Conservation (phyloP, 805 yeast species). For the Metschnikowia corniflorae region DNA sequence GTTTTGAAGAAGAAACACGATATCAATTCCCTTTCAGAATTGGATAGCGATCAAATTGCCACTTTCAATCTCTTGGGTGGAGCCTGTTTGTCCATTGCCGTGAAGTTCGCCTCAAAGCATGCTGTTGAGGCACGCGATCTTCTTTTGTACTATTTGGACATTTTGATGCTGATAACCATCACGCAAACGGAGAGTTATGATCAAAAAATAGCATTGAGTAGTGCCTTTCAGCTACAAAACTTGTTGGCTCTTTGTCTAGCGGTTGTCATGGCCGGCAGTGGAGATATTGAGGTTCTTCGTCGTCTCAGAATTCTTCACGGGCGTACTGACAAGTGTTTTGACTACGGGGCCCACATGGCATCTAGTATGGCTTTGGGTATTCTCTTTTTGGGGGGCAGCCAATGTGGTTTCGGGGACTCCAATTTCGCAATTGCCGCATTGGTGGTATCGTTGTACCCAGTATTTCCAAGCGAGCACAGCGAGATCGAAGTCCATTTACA, state of each 20-base stretch:
- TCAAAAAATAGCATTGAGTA: constrained; percentile 49
- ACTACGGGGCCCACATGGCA: constrained; percentile 73
- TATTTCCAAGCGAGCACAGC: constrained; percentile 48
- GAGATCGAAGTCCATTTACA: constrained; percentile 65
- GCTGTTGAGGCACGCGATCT: constrained; percentile 52
- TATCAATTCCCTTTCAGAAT: constrained; percentile 17
- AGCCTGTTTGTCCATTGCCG: constrained; percentile 65
- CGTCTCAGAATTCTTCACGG: constrained; percentile 71
- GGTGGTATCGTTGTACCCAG: constrained; percentile 74
- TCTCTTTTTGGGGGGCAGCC: constrained; percentile 89
- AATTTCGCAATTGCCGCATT: constrained; percentile 66
- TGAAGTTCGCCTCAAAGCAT: constrained; percentile 71
- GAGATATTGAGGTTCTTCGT: constrained; percentile 75
- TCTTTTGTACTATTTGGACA: constrained; percentile 52
- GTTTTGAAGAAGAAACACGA: constrained; percentile 33
- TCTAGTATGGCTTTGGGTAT: constrained; percentile 82
- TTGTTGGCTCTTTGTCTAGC: constrained; percentile 63
- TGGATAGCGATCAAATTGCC: constrained; percentile 61
- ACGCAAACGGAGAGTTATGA: constrained; percentile 51
- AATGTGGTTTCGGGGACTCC: constrained; percentile 68
- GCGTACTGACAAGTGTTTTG: constrained; percentile 41
- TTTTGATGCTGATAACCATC: constrained; percentile 41
- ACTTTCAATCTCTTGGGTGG: constrained; percentile 72
- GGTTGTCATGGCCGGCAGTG: constrained; percentile 84
- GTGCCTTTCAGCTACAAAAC: constrained; percentile 55